phyloP scores from a whole-genome alignment of 2,329 filamentous ascomycete genomes.

The Penicillium olsonii region DNA sequence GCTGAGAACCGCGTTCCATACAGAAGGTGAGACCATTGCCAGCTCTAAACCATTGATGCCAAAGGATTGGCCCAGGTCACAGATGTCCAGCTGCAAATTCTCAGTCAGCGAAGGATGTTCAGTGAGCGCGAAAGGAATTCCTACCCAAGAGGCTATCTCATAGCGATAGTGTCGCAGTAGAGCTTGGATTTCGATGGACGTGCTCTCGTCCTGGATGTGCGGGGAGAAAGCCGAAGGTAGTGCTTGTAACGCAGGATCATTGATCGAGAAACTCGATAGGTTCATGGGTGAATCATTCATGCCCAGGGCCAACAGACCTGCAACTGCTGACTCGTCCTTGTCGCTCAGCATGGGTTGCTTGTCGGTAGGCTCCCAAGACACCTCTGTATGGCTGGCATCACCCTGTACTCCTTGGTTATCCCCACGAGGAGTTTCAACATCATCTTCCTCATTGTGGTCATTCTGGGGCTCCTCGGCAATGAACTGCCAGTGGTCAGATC shows the following conservation, averaged over 20 bases:
- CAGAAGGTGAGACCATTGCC: slow-evolving; percentile 20
- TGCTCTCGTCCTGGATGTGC: neutral
- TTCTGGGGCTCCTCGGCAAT: slow-evolving; percentile 26
- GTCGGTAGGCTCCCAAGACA: neutral
- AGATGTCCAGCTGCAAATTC: slow-evolving; percentile 44
- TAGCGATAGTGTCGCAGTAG: slow-evolving; percentile 50
- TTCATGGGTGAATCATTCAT: slow-evolving; percentile 7
- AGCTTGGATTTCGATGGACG: slow-evolving; percentile 29
- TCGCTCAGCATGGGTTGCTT: slow-evolving; percentile 16
- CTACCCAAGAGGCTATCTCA: slow-evolving; percentile 49
- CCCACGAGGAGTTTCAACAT: neutral
- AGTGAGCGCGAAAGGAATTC: slow-evolving; percentile 7
- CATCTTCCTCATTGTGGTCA: slow-evolving; percentile 5
- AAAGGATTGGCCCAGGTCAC: slow-evolving; percentile 44
- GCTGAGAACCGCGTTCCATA: slow-evolving; percentile 20
- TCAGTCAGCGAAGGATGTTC: neutral
- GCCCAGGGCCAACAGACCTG: slow-evolving; percentile 28
- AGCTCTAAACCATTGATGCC: slow-evolving; percentile 40
- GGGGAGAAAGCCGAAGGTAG: neutral
- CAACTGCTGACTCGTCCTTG: slow-evolving; percentile 30
- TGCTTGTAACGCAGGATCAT: neutral
- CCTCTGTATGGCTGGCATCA: neutral
- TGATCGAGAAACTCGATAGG: slow-evolving; percentile 2
- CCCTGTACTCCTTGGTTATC: neutral
- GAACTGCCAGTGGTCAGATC: slow-evolving; percentile 21